Evolutionary conservation across 2,329 filamentous ascomycete genomes (phyloP).

Genomic region (Pezicula neosporulosa): DNA sequence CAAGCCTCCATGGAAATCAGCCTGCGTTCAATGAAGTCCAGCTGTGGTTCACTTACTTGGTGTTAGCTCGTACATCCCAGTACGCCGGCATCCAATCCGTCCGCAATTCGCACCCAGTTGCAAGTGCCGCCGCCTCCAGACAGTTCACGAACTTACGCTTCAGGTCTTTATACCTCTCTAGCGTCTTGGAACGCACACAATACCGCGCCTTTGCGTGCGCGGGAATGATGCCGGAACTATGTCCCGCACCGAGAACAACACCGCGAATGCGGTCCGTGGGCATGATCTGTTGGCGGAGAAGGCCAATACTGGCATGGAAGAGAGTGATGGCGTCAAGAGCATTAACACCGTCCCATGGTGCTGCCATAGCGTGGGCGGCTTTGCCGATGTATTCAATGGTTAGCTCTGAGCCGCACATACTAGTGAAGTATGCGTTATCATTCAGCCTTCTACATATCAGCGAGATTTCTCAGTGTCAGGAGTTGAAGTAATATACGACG

Average conservation of each 20-base stretch:
- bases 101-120: constrained; percentile 4
- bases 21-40: no score
- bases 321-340: constrained; percentile 30
- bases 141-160: not conserved
- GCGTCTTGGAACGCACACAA: not conserved
- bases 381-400: constrained; percentile 10
- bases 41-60: no score
- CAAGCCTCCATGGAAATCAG: no score
- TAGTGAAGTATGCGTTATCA: constrained; percentile 39
- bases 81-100: not conserved
- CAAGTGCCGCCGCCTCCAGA: constrained; percentile 5
- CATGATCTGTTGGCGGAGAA: constrained; percentile 20
- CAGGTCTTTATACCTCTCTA: not conserved
- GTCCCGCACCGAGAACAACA: constrained; percentile 32
- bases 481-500: constrained; percentile 7
- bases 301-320: constrained; percentile 24
- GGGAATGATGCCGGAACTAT: constrained; percentile 33
- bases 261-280: constrained; percentile 26
- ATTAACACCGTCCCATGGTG: constrained; percentile 32
- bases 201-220: not conserved
- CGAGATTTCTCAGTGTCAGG: no score
- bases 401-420: constrained; percentile 33
- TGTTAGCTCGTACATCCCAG: not conserved
- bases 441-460: no score
- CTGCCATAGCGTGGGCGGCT: constrained; percentile 29